Evolutionary conservation across 176 grass and related monocot species (phyloP).

Genomic region (Leersia perrieri): DNA sequence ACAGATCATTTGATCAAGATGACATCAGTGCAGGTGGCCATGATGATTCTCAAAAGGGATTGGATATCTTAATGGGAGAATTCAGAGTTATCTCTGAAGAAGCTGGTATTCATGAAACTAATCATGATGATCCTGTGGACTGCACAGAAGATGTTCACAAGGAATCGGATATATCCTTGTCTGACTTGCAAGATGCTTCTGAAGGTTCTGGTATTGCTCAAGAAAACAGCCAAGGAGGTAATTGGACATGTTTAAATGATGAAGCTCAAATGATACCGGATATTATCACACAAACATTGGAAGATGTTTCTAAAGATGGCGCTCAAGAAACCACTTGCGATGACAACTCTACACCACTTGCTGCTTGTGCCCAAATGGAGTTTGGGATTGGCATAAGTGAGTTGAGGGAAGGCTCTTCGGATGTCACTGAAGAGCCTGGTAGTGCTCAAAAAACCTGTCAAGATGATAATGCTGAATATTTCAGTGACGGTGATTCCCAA

Average conservation of each 20-base stretch:
- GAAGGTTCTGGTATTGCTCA: not conserved
- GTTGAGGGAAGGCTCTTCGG: not conserved
- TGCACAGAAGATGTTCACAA: not conserved
- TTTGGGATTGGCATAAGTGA: not conserved
- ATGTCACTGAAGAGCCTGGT: not conserved
- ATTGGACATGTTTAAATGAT: not conserved
- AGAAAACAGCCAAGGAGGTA: not conserved
- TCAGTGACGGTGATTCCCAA: not conserved
- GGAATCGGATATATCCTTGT: not conserved
- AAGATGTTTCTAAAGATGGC: slow-evolving; percentile 17
- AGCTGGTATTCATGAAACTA: not conserved
- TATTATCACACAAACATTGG: not conserved
- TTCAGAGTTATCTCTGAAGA: not conserved
- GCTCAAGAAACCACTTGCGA: not conserved
- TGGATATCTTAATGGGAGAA: not conserved
- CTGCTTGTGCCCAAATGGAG: not conserved
- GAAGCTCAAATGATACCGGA: not conserved
- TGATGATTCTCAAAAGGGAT: not conserved
- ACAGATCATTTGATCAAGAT: not conserved
- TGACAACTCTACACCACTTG: not conserved
- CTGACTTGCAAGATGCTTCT: not conserved
- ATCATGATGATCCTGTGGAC: not conserved
- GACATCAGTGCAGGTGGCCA: not conserved
- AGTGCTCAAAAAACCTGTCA: not conserved
- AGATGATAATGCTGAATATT: not conserved